These are phyloP conservation scores for Solanum bulbocastanum DNA, from an alignment of 257 asterid genomes.

Conservation along the genomic window DNA sequence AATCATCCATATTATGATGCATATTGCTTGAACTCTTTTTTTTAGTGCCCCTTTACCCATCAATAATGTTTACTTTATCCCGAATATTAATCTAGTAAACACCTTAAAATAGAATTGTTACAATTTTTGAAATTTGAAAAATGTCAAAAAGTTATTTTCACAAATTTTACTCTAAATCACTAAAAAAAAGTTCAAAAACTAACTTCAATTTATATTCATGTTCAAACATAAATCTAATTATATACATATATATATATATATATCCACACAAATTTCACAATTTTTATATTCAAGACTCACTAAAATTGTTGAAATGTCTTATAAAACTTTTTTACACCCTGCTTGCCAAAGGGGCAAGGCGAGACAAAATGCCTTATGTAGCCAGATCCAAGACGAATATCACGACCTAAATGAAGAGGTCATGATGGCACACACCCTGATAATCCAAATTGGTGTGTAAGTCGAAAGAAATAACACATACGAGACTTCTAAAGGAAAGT, in stretches of 20 bases:
- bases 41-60: no score
- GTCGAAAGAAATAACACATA: neutral
- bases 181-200: neutral
- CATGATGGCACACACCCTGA: neutral
- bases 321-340: no score
- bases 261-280: no score
- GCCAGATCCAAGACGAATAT: neutral
- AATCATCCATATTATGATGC: no score
- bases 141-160: neutral
- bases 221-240: neutral
- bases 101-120: neutral
- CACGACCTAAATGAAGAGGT: neutral
- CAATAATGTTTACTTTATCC: no score
- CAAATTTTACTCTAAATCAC: neutral
- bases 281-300: neutral
- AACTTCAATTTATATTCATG: neutral
- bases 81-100: neutral
- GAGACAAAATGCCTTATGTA: neutral
- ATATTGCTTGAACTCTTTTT: no score
- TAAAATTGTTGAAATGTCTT: neutral
- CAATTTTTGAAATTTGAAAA: neutral
- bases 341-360: neutral
- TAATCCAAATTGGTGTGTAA: neutral
- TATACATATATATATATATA: no score
- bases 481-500: neutral